These are phyloP conservation scores for Massarina eburnea DNA, from an alignment of 2,329 filamentous ascomycete genomes.

Conservation along the genomic window DNA sequence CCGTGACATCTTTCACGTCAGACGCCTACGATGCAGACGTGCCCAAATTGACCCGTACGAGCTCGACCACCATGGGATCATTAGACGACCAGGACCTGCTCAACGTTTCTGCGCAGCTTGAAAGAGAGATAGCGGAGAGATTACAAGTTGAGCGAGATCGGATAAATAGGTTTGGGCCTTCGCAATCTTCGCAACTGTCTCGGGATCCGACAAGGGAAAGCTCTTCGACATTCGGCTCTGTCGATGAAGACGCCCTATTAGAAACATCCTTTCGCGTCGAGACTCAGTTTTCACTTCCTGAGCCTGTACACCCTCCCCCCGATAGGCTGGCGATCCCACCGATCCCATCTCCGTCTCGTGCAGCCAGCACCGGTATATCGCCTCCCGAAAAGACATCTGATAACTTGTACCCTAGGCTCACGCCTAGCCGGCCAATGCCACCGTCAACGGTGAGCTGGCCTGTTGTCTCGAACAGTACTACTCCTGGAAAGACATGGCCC, in stretches of 20 bases:
- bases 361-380: not conserved
- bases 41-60: slow-evolving; percentile 13
- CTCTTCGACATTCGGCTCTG: slow-evolving; percentile 28
- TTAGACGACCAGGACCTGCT: slow-evolving; percentile 19
- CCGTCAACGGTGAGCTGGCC: no score
- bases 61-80: slow-evolving; percentile 23
- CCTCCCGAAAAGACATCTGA: not conserved
- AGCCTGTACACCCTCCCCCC: not conserved
- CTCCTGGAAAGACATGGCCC: not conserved
- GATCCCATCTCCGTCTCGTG: not conserved
- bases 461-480: not conserved
- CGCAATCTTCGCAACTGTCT: slow-evolving; percentile 3
- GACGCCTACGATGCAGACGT: slow-evolving; percentile 14
- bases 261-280: slow-evolving; percentile 18
- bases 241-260: slow-evolving; percentile 23
- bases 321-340: not conserved
- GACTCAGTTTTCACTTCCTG: not conserved
- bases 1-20: slow-evolving; percentile 24
- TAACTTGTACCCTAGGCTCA: not conserved
- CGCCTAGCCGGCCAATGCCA: not conserved
- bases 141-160: no score
- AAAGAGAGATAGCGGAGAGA: slow-evolving; percentile 3
- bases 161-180: no score
- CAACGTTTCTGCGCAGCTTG: slow-evolving; percentile 7
- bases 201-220: slow-evolving; percentile 19